These are phyloP conservation scores for Suhomyces sp. DNA, from an alignment of 805 yeast genomes.

Conservation along the genomic window DNA sequence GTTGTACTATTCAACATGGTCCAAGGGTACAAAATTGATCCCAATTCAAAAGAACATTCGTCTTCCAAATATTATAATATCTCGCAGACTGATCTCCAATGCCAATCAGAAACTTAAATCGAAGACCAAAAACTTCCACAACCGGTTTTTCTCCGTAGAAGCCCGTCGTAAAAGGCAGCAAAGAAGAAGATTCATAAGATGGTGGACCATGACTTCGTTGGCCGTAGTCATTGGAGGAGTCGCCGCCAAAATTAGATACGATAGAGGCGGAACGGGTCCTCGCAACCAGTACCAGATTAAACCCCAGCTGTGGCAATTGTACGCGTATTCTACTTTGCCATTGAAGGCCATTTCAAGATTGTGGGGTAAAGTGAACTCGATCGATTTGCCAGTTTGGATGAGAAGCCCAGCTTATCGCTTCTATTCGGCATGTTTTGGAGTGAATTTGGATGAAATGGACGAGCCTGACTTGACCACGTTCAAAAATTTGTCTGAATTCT, in stretches of 20 bases:
- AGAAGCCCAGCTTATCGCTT: conserved; percentile 77
- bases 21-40: conserved; percentile 24
- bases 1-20: conserved; percentile 48
- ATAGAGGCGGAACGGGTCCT: conserved; percentile 23
- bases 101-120: conserved; percentile 36
- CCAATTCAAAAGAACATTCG: conserved; percentile 14
- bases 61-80: conserved; percentile 21
- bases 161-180: conserved; percentile 40
- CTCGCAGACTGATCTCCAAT: conserved; percentile 31
- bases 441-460: conserved; percentile 81
- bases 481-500: conserved; percentile 83
- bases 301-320: conserved; percentile 85
- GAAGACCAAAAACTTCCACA: conserved; percentile 36
- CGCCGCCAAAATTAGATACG: conserved; percentile 44
- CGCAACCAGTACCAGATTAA: conserved; percentile 43
- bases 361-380: conserved; percentile 90
- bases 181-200: conserved; percentile 40
- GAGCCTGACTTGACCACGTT: conserved; percentile 76
- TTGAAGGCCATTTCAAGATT: conserved; percentile 84
- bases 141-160: conserved; percentile 41
- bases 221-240: conserved; percentile 54
- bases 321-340: conserved; percentile 86
- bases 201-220: conserved; percentile 56
- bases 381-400: conserved; percentile 83
- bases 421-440: conserved; percentile 82